phyloP scores from a whole-genome alignment of 2,329 filamentous ascomycete genomes.

The Pyricularia sp. region DNA sequence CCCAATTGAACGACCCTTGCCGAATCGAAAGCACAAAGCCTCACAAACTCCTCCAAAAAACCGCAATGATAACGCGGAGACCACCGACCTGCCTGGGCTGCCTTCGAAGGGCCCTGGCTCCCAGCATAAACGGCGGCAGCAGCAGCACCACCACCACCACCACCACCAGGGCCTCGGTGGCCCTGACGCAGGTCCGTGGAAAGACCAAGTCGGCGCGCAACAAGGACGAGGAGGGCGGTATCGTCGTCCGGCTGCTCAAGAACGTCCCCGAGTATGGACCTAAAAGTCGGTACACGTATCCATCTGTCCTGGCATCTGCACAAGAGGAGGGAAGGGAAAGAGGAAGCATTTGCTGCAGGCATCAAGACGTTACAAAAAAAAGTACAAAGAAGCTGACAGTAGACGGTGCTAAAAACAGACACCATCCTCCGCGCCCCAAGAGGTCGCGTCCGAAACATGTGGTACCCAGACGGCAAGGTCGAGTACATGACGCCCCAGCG shows the following conservation, averaged over 20 bases:
- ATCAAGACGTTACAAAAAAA: background rate
- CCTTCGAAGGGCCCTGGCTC: conserved; percentile 17
- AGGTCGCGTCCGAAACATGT: conserved; percentile 26
- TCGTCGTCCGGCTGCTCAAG: conserved; percentile 31
- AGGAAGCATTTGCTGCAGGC: background rate
- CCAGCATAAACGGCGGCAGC: conserved; percentile 7
- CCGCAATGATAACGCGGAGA: conserved; percentile 1
- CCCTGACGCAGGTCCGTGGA: conserved; percentile 23
- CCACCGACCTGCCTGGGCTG: conserved; percentile 23
- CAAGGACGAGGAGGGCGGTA: conserved; percentile 24
- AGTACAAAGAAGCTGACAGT: background rate
- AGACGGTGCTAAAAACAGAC: conserved; percentile 11
- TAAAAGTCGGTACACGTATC: conserved; percentile 18
- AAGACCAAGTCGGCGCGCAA: conserved; percentile 24
- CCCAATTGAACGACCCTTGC: background rate
- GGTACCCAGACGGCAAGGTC: conserved; percentile 22
- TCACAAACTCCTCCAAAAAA: background rate
- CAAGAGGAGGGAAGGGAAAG: background rate
- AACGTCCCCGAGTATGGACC: conserved; percentile 30
- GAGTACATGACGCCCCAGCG: conserved; percentile 25
- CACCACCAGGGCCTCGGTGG: conserved; percentile 15
- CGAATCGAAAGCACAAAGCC: background rate
- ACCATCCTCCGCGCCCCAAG: conserved; percentile 22
- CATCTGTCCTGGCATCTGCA: background rate
- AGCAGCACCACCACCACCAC: too few species aligned